Conservation (phyloP, 169 alveolate species). For the Eimeria necatrix region DNA sequence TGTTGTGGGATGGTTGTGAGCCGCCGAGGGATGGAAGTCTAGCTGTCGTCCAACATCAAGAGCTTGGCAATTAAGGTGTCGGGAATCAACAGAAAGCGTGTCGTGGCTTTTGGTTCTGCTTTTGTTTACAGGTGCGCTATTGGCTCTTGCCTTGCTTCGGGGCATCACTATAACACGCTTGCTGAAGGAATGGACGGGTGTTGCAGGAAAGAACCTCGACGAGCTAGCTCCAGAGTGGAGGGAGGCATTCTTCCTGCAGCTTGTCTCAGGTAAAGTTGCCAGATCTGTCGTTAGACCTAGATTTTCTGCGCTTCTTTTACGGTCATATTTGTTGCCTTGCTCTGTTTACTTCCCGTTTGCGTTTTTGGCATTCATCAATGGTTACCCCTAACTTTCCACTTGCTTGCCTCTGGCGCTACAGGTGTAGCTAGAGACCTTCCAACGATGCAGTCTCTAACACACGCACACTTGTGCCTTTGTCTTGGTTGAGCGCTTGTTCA, state of each 20-base stretch:
- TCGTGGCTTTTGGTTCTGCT: not conserved
- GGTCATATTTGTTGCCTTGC: not conserved
- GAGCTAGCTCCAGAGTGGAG: conserved; percentile 43
- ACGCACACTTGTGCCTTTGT: not conserved
- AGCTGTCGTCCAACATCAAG: no score
- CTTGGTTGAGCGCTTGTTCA: not conserved
- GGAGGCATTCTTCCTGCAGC: conserved; percentile 17
- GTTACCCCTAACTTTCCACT: not conserved
- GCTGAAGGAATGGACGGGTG: conserved; percentile 36
- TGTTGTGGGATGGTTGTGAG: no score
- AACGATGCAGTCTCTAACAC: not conserved
- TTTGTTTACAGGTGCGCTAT: conserved; percentile 37
- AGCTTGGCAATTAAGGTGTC: not conserved
- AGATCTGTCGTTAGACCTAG: not conserved
- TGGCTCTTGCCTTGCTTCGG: conserved; percentile 67
- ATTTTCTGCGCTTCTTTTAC: not conserved
- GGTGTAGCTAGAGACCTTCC: not conserved
- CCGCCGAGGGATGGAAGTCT: no score
- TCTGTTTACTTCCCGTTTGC: not conserved
- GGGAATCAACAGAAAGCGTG: not conserved
- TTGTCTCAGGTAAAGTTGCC: not conserved
- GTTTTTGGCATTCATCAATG: not conserved
- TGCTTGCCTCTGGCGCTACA: not conserved
- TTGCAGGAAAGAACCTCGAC: not conserved
- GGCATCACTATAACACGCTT: conserved; percentile 23